A percentile compares a stretch with the other conserved stretches of the same genome.
Evolutionary conservation across 352 stramenopile species (phyloP).

Genomic region (Hyaloperonospora brassicae): DNA sequence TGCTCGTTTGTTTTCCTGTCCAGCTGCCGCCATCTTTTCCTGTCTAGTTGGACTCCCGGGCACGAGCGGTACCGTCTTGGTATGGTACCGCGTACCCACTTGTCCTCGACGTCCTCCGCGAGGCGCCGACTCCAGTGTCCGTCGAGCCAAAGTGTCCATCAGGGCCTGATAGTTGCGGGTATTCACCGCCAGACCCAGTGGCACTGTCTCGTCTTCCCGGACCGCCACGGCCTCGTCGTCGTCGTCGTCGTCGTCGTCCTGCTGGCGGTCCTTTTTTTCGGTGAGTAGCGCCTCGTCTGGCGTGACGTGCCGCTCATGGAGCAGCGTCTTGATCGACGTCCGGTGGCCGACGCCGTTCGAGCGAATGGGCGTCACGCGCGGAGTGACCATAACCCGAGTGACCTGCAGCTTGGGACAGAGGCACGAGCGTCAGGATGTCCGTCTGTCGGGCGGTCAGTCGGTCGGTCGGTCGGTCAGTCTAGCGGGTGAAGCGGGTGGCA

Average conservation of each 20-base stretch:
- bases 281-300: constrained; percentile 14
- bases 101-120: constrained; percentile 13
- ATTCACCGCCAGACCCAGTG: constrained; percentile 47
- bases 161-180: constrained; percentile 59
- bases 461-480: too few relatives aligned
- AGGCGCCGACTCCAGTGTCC: constrained; percentile 10
- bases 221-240: background rate
- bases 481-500: too few relatives aligned
- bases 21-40: constrained; percentile 1
- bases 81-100: constrained; percentile 19
- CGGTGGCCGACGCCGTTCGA: constrained; percentile 5
- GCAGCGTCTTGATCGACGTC: background rate
- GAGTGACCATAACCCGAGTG: constrained; percentile 14
- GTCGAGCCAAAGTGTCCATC: constrained; percentile 30
- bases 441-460: too few relatives aligned
- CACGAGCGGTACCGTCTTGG: constrained; percentile 3
- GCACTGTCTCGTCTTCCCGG: constrained; percentile 18
- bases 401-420: background rate
- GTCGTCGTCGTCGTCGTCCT: constrained; percentile 11
- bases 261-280: too few relatives aligned
- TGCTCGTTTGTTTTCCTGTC: constrained; percentile 7
- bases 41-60: constrained; percentile 3
- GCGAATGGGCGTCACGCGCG: constrained; percentile 22
- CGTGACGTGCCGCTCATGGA: constrained; percentile 6
- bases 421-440: too few relatives aligned